These are phyloP conservation scores for Dipodascus albidus DNA, from an alignment of 805 yeast genomes.

Conservation along the genomic window DNA sequence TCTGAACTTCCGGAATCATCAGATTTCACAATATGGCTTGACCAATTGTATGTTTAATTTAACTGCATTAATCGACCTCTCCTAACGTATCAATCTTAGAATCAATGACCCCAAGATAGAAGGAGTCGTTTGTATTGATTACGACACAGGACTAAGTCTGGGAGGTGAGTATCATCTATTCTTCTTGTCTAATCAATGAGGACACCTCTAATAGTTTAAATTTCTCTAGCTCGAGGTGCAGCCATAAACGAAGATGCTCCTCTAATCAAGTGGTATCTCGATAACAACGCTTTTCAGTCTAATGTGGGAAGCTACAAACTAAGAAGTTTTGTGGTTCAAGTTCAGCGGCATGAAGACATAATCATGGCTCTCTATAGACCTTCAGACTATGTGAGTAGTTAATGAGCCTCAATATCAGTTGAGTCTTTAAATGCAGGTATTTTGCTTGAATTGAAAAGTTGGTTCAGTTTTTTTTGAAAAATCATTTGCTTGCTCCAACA, in stretches of 20 bases:
- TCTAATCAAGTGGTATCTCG: background rate
- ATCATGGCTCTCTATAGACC: background rate
- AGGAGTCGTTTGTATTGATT: slow-evolving; percentile 15
- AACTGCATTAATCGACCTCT: background rate
- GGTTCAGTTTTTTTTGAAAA: too few relatives aligned
- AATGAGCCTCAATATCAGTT: too few relatives aligned
- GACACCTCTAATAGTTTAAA: too few relatives aligned
- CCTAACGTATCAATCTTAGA: slow-evolving; percentile 1
- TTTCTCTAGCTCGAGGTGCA: background rate
- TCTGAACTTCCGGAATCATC: background rate
- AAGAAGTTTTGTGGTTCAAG: background rate
- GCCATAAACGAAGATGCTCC: background rate
- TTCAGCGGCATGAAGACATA: background rate
- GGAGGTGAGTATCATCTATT: slow-evolving; percentile 11
- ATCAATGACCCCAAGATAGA: slow-evolving; percentile 8
- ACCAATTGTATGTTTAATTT: slow-evolving; percentile 9
- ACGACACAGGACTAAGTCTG: slow-evolving; percentile 13
- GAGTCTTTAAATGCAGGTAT: too few relatives aligned
- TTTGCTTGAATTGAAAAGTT: too few relatives aligned
- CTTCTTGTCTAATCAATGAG: too few relatives aligned
- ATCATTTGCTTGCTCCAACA: too few relatives aligned
- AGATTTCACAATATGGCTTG: slow-evolving; percentile 10
- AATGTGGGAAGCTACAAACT: background rate
- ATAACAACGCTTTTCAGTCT: background rate
- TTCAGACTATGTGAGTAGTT: background rate